Conservation (phyloP, 2,329 filamentous ascomycete genomes). For the Ustilaginoidea virens region DNA sequence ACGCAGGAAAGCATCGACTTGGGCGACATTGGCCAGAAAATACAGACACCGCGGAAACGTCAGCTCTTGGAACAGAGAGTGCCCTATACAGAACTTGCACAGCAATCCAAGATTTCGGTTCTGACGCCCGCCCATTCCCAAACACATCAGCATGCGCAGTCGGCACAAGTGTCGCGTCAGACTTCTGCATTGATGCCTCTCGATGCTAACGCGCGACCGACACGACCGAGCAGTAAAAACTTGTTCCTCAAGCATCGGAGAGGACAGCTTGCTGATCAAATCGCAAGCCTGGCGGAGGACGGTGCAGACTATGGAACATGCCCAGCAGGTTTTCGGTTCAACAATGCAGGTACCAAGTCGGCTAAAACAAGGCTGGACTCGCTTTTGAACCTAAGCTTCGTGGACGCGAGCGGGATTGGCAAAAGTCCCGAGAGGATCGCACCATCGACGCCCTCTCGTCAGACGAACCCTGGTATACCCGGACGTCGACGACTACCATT, state of each 20-base stretch:
- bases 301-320: conserved; percentile 15
- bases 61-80: conserved; percentile 11
- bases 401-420: too few species aligned
- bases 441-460: background rate
- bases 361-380: conserved; percentile 16
- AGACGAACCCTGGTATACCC: conserved; percentile 15
- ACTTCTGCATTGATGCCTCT: conserved; percentile 21
- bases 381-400: conserved; percentile 22
- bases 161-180: conserved; percentile 6
- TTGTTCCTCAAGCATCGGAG: conserved; percentile 4
- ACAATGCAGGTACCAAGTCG: conserved; percentile 2
- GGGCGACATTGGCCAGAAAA: conserved; percentile 16
- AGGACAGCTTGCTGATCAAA: background rate
- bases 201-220: conserved; percentile 17
- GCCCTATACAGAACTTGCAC: conserved; percentile 2
- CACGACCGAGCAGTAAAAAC: conserved; percentile 11
- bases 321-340: conserved; percentile 1
- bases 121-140: conserved; percentile 1
- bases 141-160: conserved; percentile 1
- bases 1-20: conserved; percentile 46
- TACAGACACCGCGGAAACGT: conserved; percentile 22
- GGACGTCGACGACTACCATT: conserved; percentile 28
- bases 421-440: too few species aligned
- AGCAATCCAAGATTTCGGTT: background rate
- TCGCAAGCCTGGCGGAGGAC: conserved; percentile 28